Evolutionary conservation across 1,284 basidiomycete species (phyloP), one percentile per base, ranked within the genome.

Genomic region (Salmacisia buchloeana): DNA sequence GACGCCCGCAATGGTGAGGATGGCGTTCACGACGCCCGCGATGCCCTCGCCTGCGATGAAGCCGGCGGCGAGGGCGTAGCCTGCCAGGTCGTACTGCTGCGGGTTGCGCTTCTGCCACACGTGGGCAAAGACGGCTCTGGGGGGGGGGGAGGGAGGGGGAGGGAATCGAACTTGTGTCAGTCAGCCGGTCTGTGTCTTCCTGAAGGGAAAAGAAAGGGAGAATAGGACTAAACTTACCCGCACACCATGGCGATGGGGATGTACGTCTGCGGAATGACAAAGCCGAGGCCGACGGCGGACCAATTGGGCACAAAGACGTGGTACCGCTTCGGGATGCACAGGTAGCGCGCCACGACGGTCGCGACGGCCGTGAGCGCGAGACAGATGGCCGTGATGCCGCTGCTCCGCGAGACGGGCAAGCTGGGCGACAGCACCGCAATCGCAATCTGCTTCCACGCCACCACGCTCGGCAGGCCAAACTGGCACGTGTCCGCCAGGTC

Each of bases 11-110:
- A 79, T 76, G 29, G 73, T 68, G 9, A 79, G 66, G 61, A 76
- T 78, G 27, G 87, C 87, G 69, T 85, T 85, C 74, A 87, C 83
- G 41, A 88, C 86, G 74, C 87, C 87, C 23, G 85, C 87, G 41
- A 88, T 82, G 76, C 87, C 87, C 75, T 88, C 87, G 43, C 87
- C 87, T 23, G 87, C 86, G 57, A 88, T 82, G 68, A 87, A 78
- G 69, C 87, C 87, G 80, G 76, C 85, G 36, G 86, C 81, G 65
- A 87, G 72, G 38, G 86, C 84, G 73, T 86, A 87, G 80, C 85
- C 86, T 77, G 86, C 86, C 82, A 86, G 83, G 52, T 73, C 69
- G 63, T 65, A 69, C 21, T 46, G 59, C 59, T 63, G 49, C 1
- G 84, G 84, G 70, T 77, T 83, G 33, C 82, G 80, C 69, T 81